Evolutionary conservation across 2,329 filamentous ascomycete genomes (phyloP).

Genomic region (Aspergillus bombycis): DNA sequence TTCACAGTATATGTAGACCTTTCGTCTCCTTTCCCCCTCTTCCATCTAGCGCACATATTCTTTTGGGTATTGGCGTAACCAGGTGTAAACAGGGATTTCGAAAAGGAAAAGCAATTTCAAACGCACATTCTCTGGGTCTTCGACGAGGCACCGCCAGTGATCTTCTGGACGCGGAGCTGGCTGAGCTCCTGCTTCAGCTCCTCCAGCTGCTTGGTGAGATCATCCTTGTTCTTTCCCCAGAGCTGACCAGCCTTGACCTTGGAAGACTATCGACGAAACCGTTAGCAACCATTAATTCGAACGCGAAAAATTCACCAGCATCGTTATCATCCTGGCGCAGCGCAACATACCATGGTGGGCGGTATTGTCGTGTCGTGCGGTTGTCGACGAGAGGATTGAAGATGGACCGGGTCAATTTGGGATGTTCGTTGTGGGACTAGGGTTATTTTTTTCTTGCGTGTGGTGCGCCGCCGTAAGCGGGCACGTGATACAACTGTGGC

Average conservation of each 20-base stretch:
- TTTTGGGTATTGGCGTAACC: neutral
- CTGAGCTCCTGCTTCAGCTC: constrained; percentile 96
- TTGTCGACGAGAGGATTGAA: constrained; percentile 50
- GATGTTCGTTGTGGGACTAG: constrained; percentile 50
- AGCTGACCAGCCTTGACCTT: constrained; percentile 95
- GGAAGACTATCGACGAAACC: constrained; percentile 55
- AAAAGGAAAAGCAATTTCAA: constrained; percentile 20
- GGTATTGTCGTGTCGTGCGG: constrained; percentile 49
- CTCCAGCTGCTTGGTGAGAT: constrained; percentile 90
- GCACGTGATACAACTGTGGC: constrained; percentile 30
- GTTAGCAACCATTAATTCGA: neutral
- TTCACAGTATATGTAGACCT: constrained; percentile 6
- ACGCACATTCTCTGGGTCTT: constrained; percentile 98
- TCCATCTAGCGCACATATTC: neutral
- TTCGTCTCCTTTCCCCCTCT: constrained; percentile 2
- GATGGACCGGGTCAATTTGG: constrained; percentile 44
- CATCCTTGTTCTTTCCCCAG: constrained; percentile 99
- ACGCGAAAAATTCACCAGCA: constrained; percentile 25
- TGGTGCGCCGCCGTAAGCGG: constrained; percentile 36
- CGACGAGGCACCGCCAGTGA: constrained; percentile 84
- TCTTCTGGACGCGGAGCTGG: constrained; percentile 97
- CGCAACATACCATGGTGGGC: constrained; percentile 48
- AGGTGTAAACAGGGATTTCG: neutral
- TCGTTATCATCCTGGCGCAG: constrained; percentile 7
- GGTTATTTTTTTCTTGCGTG: constrained; percentile 41